Evolutionary conservation across 495 filamentous ascomycete genomes (phyloP).

Genomic region (Bombardia bombarda): DNA sequence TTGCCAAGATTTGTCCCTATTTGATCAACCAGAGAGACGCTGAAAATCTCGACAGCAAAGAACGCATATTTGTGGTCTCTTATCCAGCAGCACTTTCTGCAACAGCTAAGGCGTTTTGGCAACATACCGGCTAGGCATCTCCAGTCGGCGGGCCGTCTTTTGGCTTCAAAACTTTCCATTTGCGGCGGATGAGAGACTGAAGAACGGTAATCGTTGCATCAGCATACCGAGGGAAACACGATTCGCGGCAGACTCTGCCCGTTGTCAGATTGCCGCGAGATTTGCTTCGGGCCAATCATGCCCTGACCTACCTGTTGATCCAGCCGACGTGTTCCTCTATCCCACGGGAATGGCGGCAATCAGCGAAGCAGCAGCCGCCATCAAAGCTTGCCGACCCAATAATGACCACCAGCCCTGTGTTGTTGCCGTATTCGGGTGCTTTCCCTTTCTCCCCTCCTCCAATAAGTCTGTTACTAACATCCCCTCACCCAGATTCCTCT

Average conservation of each 20-base stretch:
- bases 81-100: conserved; percentile 5
- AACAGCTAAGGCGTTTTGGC: conserved; percentile 17
- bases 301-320: neutral
- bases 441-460: neutral
- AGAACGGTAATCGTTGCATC: too few relatives aligned
- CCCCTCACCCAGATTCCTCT: conserved; percentile 11
- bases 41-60: too few relatives aligned
- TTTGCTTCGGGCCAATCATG: conserved; percentile 1
- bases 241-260: neutral
- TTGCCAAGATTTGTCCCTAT: too few relatives aligned
- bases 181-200: too few relatives aligned
- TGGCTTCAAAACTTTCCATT: conserved; percentile 12
- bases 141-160: conserved; percentile 13
- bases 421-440: conserved; percentile 13
- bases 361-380: neutral
- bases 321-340: conserved; percentile 15
- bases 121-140: conserved; percentile 24
- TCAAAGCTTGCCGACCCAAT: neutral
- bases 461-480: neutral
- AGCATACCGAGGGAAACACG: too few relatives aligned
- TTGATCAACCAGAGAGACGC: too few relatives aligned
- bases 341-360: conserved; percentile 17
- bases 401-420: neutral
- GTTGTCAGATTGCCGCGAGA: neutral
- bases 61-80: conserved; percentile 10